Percentiles rank a stretch among this genome's conserved stretches.
Conservation (phyloP, 257 asterid species). For the Nicotiana noctiflora region DNA sequence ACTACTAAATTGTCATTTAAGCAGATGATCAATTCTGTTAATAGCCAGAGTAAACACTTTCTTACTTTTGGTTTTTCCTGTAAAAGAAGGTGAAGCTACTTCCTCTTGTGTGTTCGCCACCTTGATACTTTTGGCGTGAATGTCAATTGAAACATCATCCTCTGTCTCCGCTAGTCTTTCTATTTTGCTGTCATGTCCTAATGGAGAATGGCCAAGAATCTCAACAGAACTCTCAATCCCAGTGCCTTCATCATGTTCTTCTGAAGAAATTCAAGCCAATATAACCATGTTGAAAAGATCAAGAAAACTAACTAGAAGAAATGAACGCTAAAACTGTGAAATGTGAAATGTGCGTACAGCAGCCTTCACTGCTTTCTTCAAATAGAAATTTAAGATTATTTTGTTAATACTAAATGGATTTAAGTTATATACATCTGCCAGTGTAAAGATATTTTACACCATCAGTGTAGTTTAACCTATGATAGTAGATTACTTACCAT, state of each 20-base stretch:
- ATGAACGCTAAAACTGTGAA: neutral
- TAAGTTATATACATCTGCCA: neutral
- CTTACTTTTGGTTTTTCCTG: neutral
- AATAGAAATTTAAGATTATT: neutral
- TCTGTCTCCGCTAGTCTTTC: neutral
- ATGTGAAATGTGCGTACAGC: neutral
- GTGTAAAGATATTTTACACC: neutral
- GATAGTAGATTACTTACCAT: neutral
- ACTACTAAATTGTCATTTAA: no score
- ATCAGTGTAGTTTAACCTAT: neutral
- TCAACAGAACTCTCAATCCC: neutral
- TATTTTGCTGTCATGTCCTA: neutral
- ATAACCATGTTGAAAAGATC: neutral
- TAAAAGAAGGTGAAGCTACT: neutral
- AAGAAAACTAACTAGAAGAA: neutral
- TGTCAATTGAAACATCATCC: neutral
- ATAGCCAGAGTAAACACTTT: neutral
- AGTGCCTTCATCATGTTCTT: neutral
- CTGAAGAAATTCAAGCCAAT: neutral
- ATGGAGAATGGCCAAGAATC: neutral
- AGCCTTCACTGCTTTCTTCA: neutral
- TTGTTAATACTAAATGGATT: neutral
- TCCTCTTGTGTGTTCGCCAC: neutral
- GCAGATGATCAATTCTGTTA: no score
- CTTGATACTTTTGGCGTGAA: neutral